phyloP scores from a whole-genome alignment of 83 land plant species.

The Picea mariana region DNA sequence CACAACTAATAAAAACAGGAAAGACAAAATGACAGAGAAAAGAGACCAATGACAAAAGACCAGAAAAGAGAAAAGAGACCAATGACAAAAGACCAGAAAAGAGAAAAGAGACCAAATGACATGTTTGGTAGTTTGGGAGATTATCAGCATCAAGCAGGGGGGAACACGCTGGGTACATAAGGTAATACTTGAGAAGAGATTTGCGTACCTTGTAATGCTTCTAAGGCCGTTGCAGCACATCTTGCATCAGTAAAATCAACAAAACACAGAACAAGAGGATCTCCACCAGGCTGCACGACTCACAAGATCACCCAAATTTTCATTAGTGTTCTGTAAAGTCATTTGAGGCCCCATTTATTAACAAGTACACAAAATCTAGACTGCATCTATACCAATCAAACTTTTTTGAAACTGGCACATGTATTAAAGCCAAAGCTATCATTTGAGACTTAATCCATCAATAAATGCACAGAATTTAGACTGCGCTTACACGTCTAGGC shows the following conservation, averaged over 20 bases:
- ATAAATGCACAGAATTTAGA: background rate
- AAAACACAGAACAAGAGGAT: slow-evolving; percentile 58
- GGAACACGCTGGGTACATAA: too few species aligned
- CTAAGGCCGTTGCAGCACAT: slow-evolving; percentile 63
- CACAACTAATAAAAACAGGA: too few species aligned
- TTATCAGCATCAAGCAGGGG: too few species aligned
- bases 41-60: too few species aligned
- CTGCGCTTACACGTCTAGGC: slow-evolving; percentile 46
- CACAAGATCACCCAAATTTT: background rate
- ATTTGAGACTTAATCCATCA: background rate
- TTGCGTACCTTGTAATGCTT: slow-evolving; percentile 60
- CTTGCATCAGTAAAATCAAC: slow-evolving; percentile 58
- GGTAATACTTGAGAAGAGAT: too few species aligned
- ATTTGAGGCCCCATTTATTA: background rate
- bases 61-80: too few species aligned
- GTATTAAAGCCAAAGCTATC: background rate
- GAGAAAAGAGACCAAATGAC: too few species aligned
- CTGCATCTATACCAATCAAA: background rate
- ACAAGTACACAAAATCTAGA: background rate
- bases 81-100: too few species aligned
- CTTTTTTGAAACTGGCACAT: background rate
- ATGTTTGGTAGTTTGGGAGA: too few species aligned
- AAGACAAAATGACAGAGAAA: too few species aligned
- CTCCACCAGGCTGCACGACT: slow-evolving; percentile 56
- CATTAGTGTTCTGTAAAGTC: too few species aligned